Base-by-base conservation (phyloP, 306 rosid species). In the Quercus cerris region DNA sequence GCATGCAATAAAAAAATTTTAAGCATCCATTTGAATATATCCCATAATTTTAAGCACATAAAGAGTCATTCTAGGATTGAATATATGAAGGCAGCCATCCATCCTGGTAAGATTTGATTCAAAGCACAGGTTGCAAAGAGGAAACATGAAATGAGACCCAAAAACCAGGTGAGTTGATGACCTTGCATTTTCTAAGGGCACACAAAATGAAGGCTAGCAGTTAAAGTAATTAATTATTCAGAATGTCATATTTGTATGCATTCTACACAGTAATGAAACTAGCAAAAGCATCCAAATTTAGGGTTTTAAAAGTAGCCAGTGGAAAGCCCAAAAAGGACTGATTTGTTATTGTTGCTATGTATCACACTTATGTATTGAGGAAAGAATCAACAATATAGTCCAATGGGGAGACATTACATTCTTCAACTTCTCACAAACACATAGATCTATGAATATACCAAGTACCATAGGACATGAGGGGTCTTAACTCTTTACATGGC, bases 1-100 rank as follows among this genome's bases (percentile, higher is more conserved):
- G 97, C 89, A 90, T 14, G 38, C 82, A 79, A 80, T 55, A 55
- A 78, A 84, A 70, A 80, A n/a, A 74, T 74, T n/a, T 83, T 85
- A 70, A 61, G 38, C 57, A 35, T 35, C 20, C 68, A 59, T 61
- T 44, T 41, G 77, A 67, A 35, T 13, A 33, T 75, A 80, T 52
- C 79, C 59, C 75, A 52, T 67, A 31, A 80, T 71, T 18, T 59
- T 19, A 35, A 67, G 11, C 4, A 19, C 19, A 49, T 4, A 67
- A 8, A 23, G 11, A 35, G n/a, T 67, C 52, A 67, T 33, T 67
- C 51, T 33, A 33, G 51, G 51, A 35, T 19, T 23, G n/a, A 14
- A n/a, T 19, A 66, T 31, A 67, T 9, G 5, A n/a, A 13, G n/a
- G n/a, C 52, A 19, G 72, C 25, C 72, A 67, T 19, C 44, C 71